phyloP scores from a whole-genome alignment of 2,329 filamentous ascomycete species.

The Botryotinia convoluta region DNA sequence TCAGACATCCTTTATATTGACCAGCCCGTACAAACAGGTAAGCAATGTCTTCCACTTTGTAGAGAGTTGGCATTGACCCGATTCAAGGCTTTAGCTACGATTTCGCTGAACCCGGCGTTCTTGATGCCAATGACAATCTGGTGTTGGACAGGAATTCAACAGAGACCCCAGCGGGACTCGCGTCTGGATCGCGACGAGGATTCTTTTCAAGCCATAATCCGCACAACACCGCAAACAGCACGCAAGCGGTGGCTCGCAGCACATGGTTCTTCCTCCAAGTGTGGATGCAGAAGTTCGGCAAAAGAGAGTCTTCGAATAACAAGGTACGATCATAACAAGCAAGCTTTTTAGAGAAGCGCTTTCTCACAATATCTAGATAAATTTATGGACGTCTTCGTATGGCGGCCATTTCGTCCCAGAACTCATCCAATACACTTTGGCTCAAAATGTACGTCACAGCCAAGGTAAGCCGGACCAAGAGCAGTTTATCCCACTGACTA shows the following conservation, averaged over 20 bases:
- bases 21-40: constrained; percentile 41
- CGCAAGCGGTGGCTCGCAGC: background rate
- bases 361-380: background rate
- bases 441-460: background rate
- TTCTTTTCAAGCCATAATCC: background rate
- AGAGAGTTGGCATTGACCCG: background rate
- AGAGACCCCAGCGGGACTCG: background rate
- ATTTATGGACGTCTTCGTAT: constrained; percentile 10
- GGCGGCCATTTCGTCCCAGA: constrained; percentile 4
- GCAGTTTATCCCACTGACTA: constrained; percentile 51
- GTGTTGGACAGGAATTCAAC: background rate
- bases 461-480: background rate
- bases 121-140: background rate
- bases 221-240: constrained; percentile 5
- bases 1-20: constrained; percentile 51
- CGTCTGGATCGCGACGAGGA: no score
- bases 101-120: background rate
- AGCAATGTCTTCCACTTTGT: constrained; percentile 5
- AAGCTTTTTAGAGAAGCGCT: background rate
- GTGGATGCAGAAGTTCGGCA: background rate
- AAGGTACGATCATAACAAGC: background rate
- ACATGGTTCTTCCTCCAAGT: background rate
- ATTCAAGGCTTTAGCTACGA: background rate
- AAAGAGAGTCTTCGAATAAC: background rate
- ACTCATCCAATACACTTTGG: background rate